These are phyloP conservation scores for Sphagnum tenellum DNA, from an alignment of 225 moss, liverwort and hornwort genomes.

Conservation along the genomic window DNA sequence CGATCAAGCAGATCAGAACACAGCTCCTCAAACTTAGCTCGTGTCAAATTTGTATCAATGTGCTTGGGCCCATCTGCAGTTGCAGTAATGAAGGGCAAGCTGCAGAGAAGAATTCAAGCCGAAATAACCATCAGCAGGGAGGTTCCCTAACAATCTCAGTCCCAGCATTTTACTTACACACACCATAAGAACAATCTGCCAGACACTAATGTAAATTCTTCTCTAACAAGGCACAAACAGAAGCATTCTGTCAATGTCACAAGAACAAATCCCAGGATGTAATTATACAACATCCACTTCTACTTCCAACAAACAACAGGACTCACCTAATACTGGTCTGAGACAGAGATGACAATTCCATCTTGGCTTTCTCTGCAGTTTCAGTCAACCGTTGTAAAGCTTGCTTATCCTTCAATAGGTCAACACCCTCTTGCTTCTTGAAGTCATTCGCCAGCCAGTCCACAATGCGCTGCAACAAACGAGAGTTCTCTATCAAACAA, in stretches of 20 bases:
- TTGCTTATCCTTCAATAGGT: constrained; percentile 74
- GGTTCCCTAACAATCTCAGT: too few species aligned
- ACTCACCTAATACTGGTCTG: constrained; percentile 74
- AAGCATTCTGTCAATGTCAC: too few species aligned
- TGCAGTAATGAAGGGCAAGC: constrained; percentile 50
- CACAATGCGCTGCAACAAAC: constrained; percentile 61
- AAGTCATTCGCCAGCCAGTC: constrained; percentile 75
- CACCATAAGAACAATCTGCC: too few species aligned
- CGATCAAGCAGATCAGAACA: constrained; percentile 49
- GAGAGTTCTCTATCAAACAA: too few species aligned
- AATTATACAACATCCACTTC: too few species aligned
- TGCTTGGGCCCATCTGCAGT: constrained; percentile 54
- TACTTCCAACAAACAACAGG: too few species aligned
- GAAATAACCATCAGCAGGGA: too few species aligned
- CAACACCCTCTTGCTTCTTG: constrained; percentile 75
- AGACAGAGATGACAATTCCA: constrained; percentile 69
- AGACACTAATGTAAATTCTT: too few species aligned
- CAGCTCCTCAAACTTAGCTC: constrained; percentile 44
- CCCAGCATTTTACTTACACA: too few species aligned
- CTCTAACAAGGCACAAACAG: too few species aligned
- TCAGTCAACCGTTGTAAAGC: constrained; percentile 86
- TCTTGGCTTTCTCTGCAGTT: constrained; percentile 86
- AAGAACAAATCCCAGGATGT: too few species aligned
- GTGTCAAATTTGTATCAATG: constrained; percentile 31
- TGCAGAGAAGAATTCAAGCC: constrained; percentile 14